Evolutionary conservation across 2,329 filamentous ascomycete species (phyloP).

Genomic region (Cordyceps tenuipes): DNA sequence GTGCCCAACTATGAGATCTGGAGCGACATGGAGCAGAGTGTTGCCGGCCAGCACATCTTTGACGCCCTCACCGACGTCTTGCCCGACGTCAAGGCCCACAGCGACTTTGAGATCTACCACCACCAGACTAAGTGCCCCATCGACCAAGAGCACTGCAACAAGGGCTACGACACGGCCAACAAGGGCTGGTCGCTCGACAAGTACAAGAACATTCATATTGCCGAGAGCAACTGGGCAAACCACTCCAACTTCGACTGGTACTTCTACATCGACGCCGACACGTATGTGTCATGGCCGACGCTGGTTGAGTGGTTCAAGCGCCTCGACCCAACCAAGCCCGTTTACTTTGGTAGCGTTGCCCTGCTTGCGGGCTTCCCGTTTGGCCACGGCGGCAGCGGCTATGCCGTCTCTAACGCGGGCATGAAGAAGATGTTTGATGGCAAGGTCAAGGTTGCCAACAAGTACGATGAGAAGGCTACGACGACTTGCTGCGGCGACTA

Average conservation of each 20-base stretch:
- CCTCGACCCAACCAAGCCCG: conserved; percentile 33
- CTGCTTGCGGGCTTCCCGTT: conserved; percentile 36
- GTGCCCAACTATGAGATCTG: conserved; percentile 46
- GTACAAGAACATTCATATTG: conserved; percentile 55
- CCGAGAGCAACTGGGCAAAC: conserved; percentile 43
- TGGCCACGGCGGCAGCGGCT: conserved; percentile 49
- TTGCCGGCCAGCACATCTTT: conserved; percentile 35
- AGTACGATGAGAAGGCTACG: conserved; percentile 35
- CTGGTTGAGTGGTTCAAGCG: conserved; percentile 39
- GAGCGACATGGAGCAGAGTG: conserved; percentile 44
- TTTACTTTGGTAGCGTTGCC: conserved; percentile 44
- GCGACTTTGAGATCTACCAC: conserved; percentile 44
- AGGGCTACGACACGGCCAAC: conserved; percentile 18
- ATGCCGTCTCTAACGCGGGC: conserved; percentile 42
- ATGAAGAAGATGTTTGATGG: conserved; percentile 38
- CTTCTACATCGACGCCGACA: conserved; percentile 51
- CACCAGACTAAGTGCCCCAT: conserved; percentile 36
- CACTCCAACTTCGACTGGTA: conserved; percentile 50
- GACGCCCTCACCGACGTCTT: conserved; percentile 40
- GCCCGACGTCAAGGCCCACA: conserved; percentile 33
- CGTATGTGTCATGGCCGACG: conserved; percentile 47
- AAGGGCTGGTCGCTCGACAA: conserved; percentile 49
- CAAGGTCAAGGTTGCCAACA: conserved; percentile 34
- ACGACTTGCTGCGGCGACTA: conserved; percentile 44
- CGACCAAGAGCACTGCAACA: conserved; percentile 37